A percentile compares a stretch with the other conserved stretches of the same genome.
phyloP scores from a whole-genome alignment of 768 basidiomycete genomes.

The Cubamyces sp. region DNA sequence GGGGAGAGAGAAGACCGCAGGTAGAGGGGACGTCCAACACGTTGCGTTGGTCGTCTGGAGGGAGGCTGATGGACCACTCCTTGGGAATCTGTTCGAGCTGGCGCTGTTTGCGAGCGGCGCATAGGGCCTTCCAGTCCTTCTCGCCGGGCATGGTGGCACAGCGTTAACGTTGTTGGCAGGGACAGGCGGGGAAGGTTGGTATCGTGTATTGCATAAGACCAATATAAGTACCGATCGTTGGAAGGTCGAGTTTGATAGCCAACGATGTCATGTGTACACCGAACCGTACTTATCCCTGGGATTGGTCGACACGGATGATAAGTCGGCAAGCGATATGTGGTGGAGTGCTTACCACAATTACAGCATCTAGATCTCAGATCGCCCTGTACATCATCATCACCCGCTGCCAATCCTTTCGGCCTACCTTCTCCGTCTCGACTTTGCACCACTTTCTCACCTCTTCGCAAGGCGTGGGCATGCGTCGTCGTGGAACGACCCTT shows the following conservation, averaged over 20 bases:
- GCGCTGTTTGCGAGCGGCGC: slow-evolving; percentile 52
- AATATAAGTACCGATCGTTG: too few species aligned
- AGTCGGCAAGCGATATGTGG: background rate
- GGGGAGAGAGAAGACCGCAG: slow-evolving; percentile 58
- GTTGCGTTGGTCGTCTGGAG: slow-evolving; percentile 51
- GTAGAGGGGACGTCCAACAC: slow-evolving; percentile 57
- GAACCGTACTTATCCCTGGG: background rate
- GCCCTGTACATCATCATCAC: background rate
- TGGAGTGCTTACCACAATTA: background rate
- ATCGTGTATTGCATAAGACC: too few species aligned
- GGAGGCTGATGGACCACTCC: slow-evolving; percentile 60
- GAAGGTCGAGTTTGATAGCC: background rate
- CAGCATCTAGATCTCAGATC: slow-evolving; percentile 4
- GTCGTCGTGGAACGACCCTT: too few species aligned
- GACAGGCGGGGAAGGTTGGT: too few species aligned
- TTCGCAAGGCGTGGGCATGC: too few species aligned
- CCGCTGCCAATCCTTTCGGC: too few species aligned
- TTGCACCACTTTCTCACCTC: too few species aligned
- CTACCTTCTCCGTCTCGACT: too few species aligned
- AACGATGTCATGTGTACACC: background rate
- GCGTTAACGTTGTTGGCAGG: too few species aligned
- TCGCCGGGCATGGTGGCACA: slow-evolving; percentile 11
- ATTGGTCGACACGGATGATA: slow-evolving; percentile 2
- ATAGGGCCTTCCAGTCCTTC: slow-evolving; percentile 53
- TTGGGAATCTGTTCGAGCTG: slow-evolving; percentile 63